These are phyloP conservation scores for Penicillium nordicum DNA, from an alignment of 2,329 filamentous ascomycete genomes.

Conservation along the genomic window DNA sequence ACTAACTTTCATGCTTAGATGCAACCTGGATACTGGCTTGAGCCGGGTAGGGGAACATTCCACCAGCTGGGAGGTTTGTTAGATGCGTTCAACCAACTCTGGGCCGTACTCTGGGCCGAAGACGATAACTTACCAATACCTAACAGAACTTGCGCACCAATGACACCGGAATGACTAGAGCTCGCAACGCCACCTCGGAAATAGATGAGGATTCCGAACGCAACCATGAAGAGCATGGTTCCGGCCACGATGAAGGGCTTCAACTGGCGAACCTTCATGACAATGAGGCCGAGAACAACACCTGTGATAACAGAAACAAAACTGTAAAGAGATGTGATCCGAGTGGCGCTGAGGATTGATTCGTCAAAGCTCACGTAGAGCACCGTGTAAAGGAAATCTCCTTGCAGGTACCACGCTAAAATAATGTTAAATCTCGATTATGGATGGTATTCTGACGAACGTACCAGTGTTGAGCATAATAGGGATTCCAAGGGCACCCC, in stretches of 20 bases:
- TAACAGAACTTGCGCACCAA: constrained; percentile 61
- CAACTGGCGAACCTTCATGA: constrained; percentile 57
- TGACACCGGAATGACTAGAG: constrained; percentile 53
- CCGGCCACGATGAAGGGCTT: constrained; percentile 63
- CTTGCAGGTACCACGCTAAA: constrained; percentile 59
- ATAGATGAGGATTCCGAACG: constrained; percentile 62
- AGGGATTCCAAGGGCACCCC: constrained; percentile 60
- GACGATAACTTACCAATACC: constrained; percentile 49
- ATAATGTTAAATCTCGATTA: constrained; percentile 21
- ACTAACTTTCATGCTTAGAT: constrained; percentile 47
- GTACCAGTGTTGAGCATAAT: constrained; percentile 29
- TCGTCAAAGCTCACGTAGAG: constrained; percentile 61
- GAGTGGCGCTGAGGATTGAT: constrained; percentile 54
- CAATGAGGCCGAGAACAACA: constrained; percentile 54
- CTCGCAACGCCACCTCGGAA: constrained; percentile 54
- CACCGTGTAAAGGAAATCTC: constrained; percentile 62
- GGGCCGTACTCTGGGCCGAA: too few species aligned
- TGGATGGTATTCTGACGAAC: not conserved
- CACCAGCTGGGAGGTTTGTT: constrained; percentile 44
- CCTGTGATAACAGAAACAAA: constrained; percentile 58
- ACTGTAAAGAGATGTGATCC: constrained; percentile 59
- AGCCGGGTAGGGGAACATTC: constrained; percentile 57
- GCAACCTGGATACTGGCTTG: constrained; percentile 52
- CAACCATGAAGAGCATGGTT: constrained; percentile 60
- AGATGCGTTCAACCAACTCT: not conserved